A percentile compares a stretch with the other conserved stretches of the same genome.
phyloP scores from a whole-genome alignment of 176 grass and related monocot species.

The Rhynchospora tenuis region DNA sequence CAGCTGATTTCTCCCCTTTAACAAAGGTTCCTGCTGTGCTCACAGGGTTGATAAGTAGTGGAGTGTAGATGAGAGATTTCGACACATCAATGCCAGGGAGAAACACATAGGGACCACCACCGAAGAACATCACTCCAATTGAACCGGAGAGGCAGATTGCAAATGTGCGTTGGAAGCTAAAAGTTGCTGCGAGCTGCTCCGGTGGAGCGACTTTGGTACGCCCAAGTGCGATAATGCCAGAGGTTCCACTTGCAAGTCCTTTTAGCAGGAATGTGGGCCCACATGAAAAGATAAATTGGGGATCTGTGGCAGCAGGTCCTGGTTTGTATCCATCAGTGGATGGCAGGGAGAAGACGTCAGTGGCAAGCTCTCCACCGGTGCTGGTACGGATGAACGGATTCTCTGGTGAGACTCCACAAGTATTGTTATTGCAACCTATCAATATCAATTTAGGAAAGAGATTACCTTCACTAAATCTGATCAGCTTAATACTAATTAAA shows the following conservation, averaged over 20 bases:
- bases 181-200: conserved; percentile 50
- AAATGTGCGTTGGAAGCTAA: conserved; percentile 58
- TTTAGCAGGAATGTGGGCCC: conserved; percentile 25
- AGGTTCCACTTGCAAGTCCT: conserved; percentile 39
- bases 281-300: conserved; percentile 54
- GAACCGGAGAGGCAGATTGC: conserved; percentile 38
- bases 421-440: conserved; percentile 55
- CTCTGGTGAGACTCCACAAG: conserved; percentile 38
- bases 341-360: conserved; percentile 40
- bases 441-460: neutral
- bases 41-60: conserved; percentile 58
- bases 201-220: conserved; percentile 40
- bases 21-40: conserved; percentile 59
- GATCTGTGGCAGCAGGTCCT: conserved; percentile 32
- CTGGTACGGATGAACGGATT: conserved; percentile 41
- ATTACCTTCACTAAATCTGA: neutral
- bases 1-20: conserved; percentile 43
- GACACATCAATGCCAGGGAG: conserved; percentile 33
- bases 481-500: neutral
- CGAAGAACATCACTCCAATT: conserved; percentile 43
- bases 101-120: conserved; percentile 54
- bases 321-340: conserved; percentile 42
- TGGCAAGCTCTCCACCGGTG: conserved; percentile 39
- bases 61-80: conserved; percentile 50
- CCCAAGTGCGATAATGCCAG: conserved; percentile 47